These are phyloP conservation scores for Entoloma clypeatum DNA, from an alignment of 1,284 basidiomycete genomes.

Conservation along the genomic window DNA sequence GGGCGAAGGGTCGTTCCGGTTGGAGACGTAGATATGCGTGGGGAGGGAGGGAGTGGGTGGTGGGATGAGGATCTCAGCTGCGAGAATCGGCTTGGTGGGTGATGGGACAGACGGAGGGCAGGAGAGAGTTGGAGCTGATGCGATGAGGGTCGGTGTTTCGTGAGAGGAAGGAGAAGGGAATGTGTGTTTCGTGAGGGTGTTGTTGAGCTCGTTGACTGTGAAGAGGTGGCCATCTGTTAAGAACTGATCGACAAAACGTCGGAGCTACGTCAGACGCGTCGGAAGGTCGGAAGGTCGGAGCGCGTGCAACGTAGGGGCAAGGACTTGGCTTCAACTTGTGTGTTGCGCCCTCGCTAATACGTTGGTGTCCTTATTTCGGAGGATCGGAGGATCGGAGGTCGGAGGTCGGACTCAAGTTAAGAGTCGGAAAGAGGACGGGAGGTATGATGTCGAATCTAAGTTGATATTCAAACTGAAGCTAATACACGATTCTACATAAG, in stretches of 20 bases:
- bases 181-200: constrained; percentile 49
- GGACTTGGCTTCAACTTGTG: constrained; percentile 12
- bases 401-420: too few relatives aligned
- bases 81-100: constrained; percentile 47
- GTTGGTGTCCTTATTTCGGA: too few relatives aligned
- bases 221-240: constrained; percentile 61
- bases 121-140: constrained; percentile 43
- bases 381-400: too few relatives aligned
- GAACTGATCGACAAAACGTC: too few relatives aligned
- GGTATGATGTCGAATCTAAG: too few relatives aligned
- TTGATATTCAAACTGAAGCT: too few relatives aligned
- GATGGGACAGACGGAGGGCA: constrained; percentile 36
- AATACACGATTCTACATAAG: too few relatives aligned
- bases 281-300: too few relatives aligned
- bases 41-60: constrained; percentile 40
- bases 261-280: too few relatives aligned
- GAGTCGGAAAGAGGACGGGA: too few relatives aligned
- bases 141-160: constrained; percentile 38
- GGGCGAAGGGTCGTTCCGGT: constrained; percentile 57
- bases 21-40: constrained; percentile 56
- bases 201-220: constrained; percentile 62
- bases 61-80: constrained; percentile 57
- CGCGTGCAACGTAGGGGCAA: too few relatives aligned
- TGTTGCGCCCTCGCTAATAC: constrained; percentile 1
- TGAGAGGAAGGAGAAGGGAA: constrained; percentile 41